Evolutionary conservation across 2,329 filamentous ascomycete genomes (phyloP).

Genomic region (Pseudogymnoascus sp.): DNA sequence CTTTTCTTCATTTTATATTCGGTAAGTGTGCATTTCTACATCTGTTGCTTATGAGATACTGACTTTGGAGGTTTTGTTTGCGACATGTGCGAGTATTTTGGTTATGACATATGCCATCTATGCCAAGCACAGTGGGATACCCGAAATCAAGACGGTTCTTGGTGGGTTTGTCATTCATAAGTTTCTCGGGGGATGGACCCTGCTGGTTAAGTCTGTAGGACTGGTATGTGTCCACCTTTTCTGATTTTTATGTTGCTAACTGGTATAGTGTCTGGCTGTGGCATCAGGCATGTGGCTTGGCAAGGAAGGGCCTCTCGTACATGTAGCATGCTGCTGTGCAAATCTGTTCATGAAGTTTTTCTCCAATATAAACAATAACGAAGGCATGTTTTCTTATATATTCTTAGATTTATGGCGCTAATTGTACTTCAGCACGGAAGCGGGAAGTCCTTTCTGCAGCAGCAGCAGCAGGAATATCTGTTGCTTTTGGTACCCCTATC

Average conservation of each 20-base stretch:
- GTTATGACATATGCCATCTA: slow-evolving; percentile 79
- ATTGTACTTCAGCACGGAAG: slow-evolving; percentile 60
- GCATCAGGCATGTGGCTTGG: slow-evolving; percentile 93
- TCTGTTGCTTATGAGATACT: slow-evolving; percentile 14
- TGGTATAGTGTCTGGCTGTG: slow-evolving; percentile 68
- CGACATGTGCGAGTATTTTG: slow-evolving; percentile 65
- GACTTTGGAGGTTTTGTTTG: slow-evolving; percentile 57
- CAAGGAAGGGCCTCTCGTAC: slow-evolving; percentile 90
- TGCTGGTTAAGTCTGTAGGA: slow-evolving; percentile 82
- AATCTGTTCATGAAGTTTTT: slow-evolving; percentile 91
- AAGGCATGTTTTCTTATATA: slow-evolving; percentile 46
- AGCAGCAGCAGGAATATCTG: slow-evolving; percentile 83
- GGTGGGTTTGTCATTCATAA: slow-evolving; percentile 86
- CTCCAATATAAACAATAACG: slow-evolving; percentile 70
- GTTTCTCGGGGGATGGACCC: slow-evolving; percentile 81
- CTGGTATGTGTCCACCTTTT: slow-evolving; percentile 45
- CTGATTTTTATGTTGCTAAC: slow-evolving; percentile 20
- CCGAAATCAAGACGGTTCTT: slow-evolving; percentile 93
- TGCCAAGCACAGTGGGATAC: slow-evolving; percentile 91
- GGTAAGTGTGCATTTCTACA: slow-evolving; percentile 41
- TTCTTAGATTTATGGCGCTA: slow-evolving; percentile 20
- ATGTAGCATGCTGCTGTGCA: slow-evolving; percentile 93
- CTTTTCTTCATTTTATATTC: slow-evolving; percentile 79
- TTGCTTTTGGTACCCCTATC: slow-evolving; percentile 88
- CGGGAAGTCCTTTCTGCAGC: slow-evolving; percentile 88